Evolutionary conservation across 495 filamentous ascomycete species (phyloP).

Genomic region (Penicillium goetzii): DNA sequence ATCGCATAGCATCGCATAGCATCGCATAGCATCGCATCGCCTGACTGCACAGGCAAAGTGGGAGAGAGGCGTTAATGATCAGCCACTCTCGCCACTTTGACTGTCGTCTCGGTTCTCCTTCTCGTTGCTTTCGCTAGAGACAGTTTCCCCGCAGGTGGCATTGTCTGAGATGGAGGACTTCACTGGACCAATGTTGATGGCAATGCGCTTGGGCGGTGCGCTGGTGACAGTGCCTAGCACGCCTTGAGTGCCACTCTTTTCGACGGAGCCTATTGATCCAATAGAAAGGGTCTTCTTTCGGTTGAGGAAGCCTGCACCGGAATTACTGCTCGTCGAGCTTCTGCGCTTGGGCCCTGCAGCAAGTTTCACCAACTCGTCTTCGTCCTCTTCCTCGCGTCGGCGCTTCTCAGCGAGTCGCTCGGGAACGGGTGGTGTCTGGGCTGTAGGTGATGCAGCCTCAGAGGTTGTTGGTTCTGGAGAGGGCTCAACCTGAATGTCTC

Average conservation of each 20-base stretch:
- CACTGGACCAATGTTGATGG: conserved; percentile 48
- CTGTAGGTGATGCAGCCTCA: conserved; percentile 35
- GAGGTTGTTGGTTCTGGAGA: conserved; percentile 30
- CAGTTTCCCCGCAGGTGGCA: conserved; percentile 20
- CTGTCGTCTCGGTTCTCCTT: conserved; percentile 44
- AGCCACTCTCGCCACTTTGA: conserved; percentile 33
- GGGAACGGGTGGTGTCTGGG: conserved; percentile 51
- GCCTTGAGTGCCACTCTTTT: conserved; percentile 37
- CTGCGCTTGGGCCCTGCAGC: conserved; percentile 66
- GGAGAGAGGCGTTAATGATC: conserved; percentile 19
- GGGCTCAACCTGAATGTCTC: conserved; percentile 25
- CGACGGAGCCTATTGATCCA: conserved; percentile 30
- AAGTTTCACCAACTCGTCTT: conserved; percentile 77
- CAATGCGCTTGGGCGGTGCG: conserved; percentile 53
- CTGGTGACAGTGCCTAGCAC: conserved; percentile 30
- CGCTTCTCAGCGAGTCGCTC: conserved; percentile 90
- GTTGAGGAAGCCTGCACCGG: conserved; percentile 40
- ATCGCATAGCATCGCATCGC: conserved; percentile 1
- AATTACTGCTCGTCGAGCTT: conserved; percentile 50
- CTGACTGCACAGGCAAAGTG: conserved; percentile 19
- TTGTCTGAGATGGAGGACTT: conserved; percentile 26
- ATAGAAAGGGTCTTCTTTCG: conserved; percentile 49
- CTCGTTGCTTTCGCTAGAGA: conserved; percentile 35
- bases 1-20: not conserved
- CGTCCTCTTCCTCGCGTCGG: conserved; percentile 85